A percentile compares a stretch with the other conserved stretches of the same genome.
Evolutionary conservation across 805 yeast genomes (phyloP).

Genomic region (Kregervanrija fluxuum): DNA sequence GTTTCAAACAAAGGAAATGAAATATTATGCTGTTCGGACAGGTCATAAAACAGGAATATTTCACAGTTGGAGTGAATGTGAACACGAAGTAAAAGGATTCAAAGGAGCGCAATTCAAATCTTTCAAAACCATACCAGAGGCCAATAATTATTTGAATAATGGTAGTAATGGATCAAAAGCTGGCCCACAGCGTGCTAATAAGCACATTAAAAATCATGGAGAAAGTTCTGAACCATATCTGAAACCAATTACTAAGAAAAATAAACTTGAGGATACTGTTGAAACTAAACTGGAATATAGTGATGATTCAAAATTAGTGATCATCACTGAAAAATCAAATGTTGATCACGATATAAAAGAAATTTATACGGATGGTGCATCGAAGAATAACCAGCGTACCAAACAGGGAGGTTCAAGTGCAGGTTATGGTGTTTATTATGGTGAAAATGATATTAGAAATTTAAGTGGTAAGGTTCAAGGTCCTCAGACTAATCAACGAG

Average conservation of each 20-base stretch:
- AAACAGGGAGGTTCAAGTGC: conserved; percentile 29
- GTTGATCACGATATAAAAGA: background rate
- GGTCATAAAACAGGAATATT: conserved; percentile 56
- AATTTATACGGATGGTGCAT: conserved; percentile 77
- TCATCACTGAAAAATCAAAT: background rate
- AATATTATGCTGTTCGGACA: conserved; percentile 44
- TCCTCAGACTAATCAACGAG: conserved; percentile 69
- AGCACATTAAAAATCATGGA: background rate
- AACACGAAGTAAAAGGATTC: conserved; percentile 46
- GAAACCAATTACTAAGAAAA: background rate
- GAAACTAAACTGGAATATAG: background rate
- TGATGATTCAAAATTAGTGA: background rate
- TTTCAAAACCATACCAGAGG: conserved; percentile 43
- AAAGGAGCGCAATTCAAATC: conserved; percentile 50
- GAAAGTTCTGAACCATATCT: background rate
- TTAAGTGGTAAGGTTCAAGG: conserved; percentile 44
- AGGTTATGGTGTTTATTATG: conserved; percentile 77
- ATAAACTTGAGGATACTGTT: background rate
- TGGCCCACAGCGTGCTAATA: background rate
- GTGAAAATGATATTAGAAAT: conserved; percentile 46
- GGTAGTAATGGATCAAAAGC: background rate
- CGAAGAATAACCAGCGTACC: conserved; percentile 47
- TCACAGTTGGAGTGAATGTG: conserved; percentile 51
- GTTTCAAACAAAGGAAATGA: conserved; percentile 5
- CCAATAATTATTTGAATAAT: conserved; percentile 33